These are phyloP conservation scores for Auricularia cornea DNA, from an alignment of 768 basidiomycete species.

Conservation along the genomic window DNA sequence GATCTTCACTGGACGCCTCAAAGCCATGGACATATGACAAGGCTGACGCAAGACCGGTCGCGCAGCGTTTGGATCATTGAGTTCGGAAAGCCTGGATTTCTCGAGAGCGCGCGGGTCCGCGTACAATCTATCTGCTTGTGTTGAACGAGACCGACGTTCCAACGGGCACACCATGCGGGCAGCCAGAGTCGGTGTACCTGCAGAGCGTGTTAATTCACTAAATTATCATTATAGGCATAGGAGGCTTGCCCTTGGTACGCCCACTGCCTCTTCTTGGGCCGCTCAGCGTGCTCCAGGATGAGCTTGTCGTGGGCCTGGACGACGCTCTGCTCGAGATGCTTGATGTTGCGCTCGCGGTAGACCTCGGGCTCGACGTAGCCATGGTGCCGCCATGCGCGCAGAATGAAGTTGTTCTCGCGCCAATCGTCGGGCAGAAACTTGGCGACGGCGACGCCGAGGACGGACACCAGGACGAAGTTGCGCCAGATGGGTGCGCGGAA, in stretches of 20 bases:
- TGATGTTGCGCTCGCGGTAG: neutral
- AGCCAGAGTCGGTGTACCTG: too few relatives aligned
- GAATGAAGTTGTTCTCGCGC: neutral
- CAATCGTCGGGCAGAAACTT: neutral
- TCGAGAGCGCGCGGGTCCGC: too few relatives aligned
- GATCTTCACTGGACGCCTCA: too few relatives aligned
- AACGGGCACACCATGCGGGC: too few relatives aligned
- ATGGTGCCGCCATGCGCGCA: neutral
- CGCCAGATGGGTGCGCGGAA: constrained; percentile 1
- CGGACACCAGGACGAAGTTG: neutral
- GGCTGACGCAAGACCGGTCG: too few relatives aligned
- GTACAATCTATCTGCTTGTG: too few relatives aligned
- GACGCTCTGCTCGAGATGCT: neutral
- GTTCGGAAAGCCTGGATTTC: too few relatives aligned
- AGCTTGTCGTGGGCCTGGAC: neutral
- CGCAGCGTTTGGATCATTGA: too few relatives aligned
- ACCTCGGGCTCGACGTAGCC: neutral
- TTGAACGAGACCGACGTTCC: too few relatives aligned
- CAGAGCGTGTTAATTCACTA: too few relatives aligned
- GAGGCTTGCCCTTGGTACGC: neutral
- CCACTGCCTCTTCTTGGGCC: neutral
- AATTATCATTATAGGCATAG: too few relatives aligned
- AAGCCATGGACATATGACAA: too few relatives aligned
- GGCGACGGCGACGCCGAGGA: neutral
- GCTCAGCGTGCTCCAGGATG: neutral